Percentiles rank a stretch among this genome's conserved stretches.
These are phyloP conservation scores for Aspergillus ochraceoroseus DNA, from an alignment of 2,329 filamentous ascomycete genomes.

Conservation along the genomic window DNA sequence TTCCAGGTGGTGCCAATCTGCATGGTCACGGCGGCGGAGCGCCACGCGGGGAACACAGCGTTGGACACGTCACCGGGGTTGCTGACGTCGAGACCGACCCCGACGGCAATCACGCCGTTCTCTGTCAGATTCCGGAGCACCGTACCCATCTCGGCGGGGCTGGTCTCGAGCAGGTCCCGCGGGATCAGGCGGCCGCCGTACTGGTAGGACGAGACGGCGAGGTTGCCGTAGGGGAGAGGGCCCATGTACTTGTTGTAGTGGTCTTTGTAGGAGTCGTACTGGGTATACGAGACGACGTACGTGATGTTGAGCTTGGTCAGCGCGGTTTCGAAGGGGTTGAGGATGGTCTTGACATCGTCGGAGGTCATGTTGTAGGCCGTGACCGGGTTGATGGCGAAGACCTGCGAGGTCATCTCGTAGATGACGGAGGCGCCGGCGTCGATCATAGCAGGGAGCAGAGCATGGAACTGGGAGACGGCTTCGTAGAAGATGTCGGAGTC, in stretches of 20 bases:
- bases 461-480: slow-evolving; percentile 49
- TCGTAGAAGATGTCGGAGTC: slow-evolving; percentile 49
- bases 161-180: slow-evolving; percentile 30
- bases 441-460: slow-evolving; percentile 48
- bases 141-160: slow-evolving; percentile 27
- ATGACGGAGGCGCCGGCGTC: slow-evolving; percentile 49
- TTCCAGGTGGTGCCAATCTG: slow-evolving; percentile 36
- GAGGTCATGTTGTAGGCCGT: slow-evolving; percentile 48
- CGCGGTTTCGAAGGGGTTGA: slow-evolving; percentile 43
- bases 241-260: slow-evolving; percentile 34
- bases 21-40: slow-evolving; percentile 38
- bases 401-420: slow-evolving; percentile 50
- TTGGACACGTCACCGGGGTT: slow-evolving; percentile 36
- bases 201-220: slow-evolving; percentile 25
- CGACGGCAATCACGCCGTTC: slow-evolving; percentile 35
- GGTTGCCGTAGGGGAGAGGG: slow-evolving; percentile 28
- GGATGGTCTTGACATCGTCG: slow-evolving; percentile 43
- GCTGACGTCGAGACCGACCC: slow-evolving; percentile 40
- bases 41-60: slow-evolving; percentile 40
- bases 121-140: slow-evolving; percentile 35
- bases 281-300: slow-evolving; percentile 28
- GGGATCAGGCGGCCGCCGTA: slow-evolving; percentile 38
- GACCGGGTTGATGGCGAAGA: slow-evolving; percentile 46
- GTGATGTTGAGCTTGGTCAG: slow-evolving; percentile 38
- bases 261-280: slow-evolving; percentile 34